Conservation (phyloP, 352 stramenopile genomes). For the Phytophthora agathidicida region DNA sequence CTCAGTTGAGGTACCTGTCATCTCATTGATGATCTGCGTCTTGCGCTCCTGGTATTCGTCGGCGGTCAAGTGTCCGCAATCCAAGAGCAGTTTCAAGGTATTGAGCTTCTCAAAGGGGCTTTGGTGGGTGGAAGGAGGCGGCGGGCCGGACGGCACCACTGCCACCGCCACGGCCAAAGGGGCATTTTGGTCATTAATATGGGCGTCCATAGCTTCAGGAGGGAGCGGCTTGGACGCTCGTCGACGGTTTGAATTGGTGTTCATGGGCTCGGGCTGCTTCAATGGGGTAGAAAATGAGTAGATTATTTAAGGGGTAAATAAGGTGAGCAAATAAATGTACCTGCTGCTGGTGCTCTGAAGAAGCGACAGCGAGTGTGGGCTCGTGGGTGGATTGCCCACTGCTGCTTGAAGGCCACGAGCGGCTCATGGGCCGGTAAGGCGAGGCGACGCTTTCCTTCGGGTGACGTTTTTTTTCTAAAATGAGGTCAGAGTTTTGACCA, state of each 20-base stretch:
- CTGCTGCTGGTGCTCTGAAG: conserved; percentile 11
- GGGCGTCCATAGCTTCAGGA: conserved; percentile 16
- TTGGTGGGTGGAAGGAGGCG: conserved; percentile 4
- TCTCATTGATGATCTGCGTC: conserved; percentile 89
- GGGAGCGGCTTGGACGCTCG: conserved; percentile 19
- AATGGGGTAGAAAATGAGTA: background rate
- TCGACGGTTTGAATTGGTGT: conserved; percentile 11
- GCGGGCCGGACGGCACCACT: conserved; percentile 22
- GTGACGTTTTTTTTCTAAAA: conserved; percentile 11
- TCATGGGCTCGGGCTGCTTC: conserved; percentile 14
- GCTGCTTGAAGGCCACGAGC: background rate
- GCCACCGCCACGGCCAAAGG: conserved; percentile 33
- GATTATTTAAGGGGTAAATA: conserved; percentile 1
- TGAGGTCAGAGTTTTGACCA: no score
- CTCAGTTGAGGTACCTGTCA: conserved; percentile 81
- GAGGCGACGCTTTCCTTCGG: conserved; percentile 16
- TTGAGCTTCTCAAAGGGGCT: conserved; percentile 88
- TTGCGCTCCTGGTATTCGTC: conserved; percentile 87
- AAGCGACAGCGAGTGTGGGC: conserved; percentile 16
- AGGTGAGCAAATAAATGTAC: conserved; percentile 2
- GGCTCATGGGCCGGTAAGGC: conserved; percentile 15
- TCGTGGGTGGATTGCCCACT: conserved; percentile 16
- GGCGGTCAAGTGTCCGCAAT: conserved; percentile 76
- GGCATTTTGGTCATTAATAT: conserved; percentile 8
- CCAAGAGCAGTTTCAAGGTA: conserved; percentile 81